A percentile compares a stretch with the other conserved stretches of the same genome.
Evolutionary conservation across 2,329 filamentous ascomycete genomes (phyloP).

Genomic region (Nannizziopsis barbatae): DNA sequence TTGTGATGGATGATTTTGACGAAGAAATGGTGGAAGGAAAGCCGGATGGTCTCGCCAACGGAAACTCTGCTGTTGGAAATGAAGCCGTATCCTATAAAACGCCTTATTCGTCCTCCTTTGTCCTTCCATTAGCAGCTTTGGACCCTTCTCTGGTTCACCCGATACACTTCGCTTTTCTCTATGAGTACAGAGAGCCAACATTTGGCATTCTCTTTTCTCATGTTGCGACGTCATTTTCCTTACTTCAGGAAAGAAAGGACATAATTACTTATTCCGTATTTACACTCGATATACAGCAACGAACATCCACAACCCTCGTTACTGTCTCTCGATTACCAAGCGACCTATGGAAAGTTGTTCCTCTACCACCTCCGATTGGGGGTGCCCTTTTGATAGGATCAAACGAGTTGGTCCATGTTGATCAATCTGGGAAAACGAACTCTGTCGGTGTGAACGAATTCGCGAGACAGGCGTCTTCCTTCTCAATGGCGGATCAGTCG

Average conservation of each 20-base stretch:
- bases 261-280: constrained; percentile 86
- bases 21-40: constrained; percentile 63
- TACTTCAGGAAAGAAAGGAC: constrained; percentile 68
- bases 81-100: constrained; percentile 36
- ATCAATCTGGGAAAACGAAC: constrained; percentile 88
- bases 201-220: constrained; percentile 86
- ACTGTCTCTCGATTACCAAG: constrained; percentile 77
- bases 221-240: constrained; percentile 57
- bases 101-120: constrained; percentile 83
- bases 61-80: constrained; percentile 14
- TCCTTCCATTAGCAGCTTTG: constrained; percentile 76
- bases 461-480: constrained; percentile 68
- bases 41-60: constrained; percentile 36
- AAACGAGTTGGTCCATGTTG: constrained; percentile 89
- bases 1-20: constrained; percentile 87
- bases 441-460: constrained; percentile 89
- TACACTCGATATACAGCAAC: constrained; percentile 85
- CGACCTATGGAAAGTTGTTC: constrained; percentile 71
- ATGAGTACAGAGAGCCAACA: constrained; percentile 95
- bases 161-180: constrained; percentile 80
- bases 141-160: constrained; percentile 80
- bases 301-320: constrained; percentile 81
- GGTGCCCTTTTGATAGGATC: constrained; percentile 75
- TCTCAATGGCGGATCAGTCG: constrained; percentile 76
- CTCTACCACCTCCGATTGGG: constrained; percentile 74